Percentiles rank a stretch among this genome's conserved stretches.
Evolutionary conservation across 2,329 filamentous ascomycete genomes (phyloP).

Genomic region (Thelonectria blattea): DNA sequence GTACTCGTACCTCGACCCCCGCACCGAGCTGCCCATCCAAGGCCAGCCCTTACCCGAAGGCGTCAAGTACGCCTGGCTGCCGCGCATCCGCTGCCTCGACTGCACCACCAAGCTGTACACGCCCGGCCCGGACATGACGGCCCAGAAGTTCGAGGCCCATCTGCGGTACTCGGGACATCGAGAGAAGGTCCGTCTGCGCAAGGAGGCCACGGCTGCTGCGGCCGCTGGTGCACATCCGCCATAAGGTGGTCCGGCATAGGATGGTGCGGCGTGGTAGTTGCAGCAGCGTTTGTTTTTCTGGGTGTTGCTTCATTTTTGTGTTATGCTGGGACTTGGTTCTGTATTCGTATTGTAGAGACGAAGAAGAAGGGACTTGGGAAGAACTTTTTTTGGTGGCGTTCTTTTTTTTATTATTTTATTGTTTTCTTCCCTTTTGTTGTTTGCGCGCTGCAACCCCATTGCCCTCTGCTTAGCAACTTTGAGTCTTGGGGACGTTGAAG

Average conservation of each 20-base stretch:
- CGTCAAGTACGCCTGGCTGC: conserved; percentile 81
- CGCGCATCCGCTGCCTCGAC: conserved; percentile 88
- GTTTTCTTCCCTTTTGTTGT: conserved; percentile 11
- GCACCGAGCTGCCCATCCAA: conserved; percentile 69
- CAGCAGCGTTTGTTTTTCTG: not conserved
- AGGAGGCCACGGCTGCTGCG: conserved; percentile 34
- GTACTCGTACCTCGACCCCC: conserved; percentile 78
- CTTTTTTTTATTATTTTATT: conserved; percentile 19
- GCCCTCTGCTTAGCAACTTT: no score
- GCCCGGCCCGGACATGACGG: conserved; percentile 81
- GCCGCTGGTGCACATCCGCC: conserved; percentile 15
- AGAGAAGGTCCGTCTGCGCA: conserved; percentile 62
- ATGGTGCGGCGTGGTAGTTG: no score
- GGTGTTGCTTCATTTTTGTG: not conserved
- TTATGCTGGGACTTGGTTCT: not conserved
- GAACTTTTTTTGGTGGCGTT: conserved; percentile 15
- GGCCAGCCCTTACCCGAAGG: conserved; percentile 63
- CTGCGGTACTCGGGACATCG: conserved; percentile 83
- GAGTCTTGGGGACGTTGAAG: no score
- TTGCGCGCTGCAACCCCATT: no score
- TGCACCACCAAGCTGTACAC: conserved; percentile 95
- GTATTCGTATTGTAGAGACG: conserved; percentile 18
- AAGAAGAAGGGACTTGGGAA: conserved; percentile 11
- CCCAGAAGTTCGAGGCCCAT: conserved; percentile 92
- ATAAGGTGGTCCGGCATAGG: conserved; percentile 1